Conservation (phyloP, 768 basidiomycete genomes). For the Austroboletus eburneus region DNA sequence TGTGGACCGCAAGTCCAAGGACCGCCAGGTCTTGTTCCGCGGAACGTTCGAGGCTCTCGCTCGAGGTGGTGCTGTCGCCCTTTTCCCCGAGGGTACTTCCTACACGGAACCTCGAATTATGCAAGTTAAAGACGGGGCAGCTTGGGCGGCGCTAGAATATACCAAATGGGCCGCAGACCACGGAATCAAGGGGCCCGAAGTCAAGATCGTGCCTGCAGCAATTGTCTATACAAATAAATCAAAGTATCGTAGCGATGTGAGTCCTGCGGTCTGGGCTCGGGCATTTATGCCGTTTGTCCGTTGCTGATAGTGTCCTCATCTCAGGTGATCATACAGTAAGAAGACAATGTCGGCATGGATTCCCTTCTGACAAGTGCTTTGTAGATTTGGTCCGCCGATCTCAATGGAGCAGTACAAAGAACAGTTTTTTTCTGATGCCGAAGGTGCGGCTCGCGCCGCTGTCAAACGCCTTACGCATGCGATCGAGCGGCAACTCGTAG, state of each 20-base stretch:
- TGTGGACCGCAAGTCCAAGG: slow-evolving; percentile 91
- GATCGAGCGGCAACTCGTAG: slow-evolving; percentile 67
- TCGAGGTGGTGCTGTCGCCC: slow-evolving; percentile 77
- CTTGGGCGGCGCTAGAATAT: slow-evolving; percentile 95
- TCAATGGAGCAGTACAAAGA: slow-evolving; percentile 66
- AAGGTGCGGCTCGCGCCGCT: slow-evolving; percentile 68
- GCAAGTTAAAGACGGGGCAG: slow-evolving; percentile 90
- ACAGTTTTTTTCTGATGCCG: slow-evolving; percentile 68
- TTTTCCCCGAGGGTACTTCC: slow-evolving; percentile 92
- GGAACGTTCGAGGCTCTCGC: slow-evolving; percentile 86
- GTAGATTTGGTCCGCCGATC: slow-evolving; percentile 82
- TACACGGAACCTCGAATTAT: slow-evolving; percentile 93
- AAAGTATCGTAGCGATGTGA: slow-evolving; percentile 87
- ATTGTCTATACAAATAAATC: slow-evolving; percentile 96
- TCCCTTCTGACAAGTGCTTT: slow-evolving; percentile 9
- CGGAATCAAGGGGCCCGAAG: slow-evolving; percentile 39
- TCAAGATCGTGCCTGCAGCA: slow-evolving; percentile 74
- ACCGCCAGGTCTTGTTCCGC: slow-evolving; percentile 82
- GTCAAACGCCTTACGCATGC: slow-evolving; percentile 81
- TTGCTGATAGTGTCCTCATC: slow-evolving; percentile 15
- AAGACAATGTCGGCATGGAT: slow-evolving; percentile 8
- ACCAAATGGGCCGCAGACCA: slow-evolving; percentile 68
- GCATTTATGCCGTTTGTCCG: too few species aligned
- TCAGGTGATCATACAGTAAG: slow-evolving; percentile 73
- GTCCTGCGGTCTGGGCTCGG: slow-evolving; percentile 31